Conservation (phyloP, 1,139 yeast species). For the Blastobotrys indianensis region DNA sequence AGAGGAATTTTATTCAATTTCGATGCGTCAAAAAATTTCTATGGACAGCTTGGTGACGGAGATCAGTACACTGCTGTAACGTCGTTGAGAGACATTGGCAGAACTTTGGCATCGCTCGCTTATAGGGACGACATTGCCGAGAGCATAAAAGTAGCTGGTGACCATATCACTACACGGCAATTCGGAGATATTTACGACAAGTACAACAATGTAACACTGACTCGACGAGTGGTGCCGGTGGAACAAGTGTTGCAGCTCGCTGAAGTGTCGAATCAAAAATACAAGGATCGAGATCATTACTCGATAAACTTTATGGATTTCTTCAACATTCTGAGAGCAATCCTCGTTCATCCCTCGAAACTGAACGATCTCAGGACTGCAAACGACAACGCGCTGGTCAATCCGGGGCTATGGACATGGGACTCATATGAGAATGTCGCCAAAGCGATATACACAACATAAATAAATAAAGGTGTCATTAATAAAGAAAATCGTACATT, state of each 20-base stretch:
- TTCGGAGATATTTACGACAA: constrained; percentile 1
- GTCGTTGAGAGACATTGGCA: constrained; percentile 3
- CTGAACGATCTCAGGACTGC: constrained; percentile 32
- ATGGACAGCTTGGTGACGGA: constrained; percentile 2
- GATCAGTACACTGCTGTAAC: constrained; percentile 3
- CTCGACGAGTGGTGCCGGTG: too few relatives aligned
- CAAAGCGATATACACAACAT: too few relatives aligned
- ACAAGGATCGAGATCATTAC: constrained; percentile 17
- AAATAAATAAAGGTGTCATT: too few relatives aligned
- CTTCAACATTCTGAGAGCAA: constrained; percentile 37
- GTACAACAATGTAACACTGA: constrained; percentile 37
- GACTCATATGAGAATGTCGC: too few relatives aligned
- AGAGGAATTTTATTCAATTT: too few relatives aligned
- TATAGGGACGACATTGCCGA: neutral
- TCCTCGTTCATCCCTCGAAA: constrained; percentile 40
- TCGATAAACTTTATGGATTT: constrained; percentile 12
- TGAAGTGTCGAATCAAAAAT: neutral
- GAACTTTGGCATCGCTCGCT: constrained; percentile 5
- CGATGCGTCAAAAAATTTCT: too few relatives aligned
- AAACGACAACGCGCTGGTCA: constrained; percentile 47
- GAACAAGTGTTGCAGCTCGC: constrained; percentile 1
- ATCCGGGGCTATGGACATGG: constrained; percentile 46
- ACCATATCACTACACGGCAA: neutral
- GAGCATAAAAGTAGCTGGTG: neutral
- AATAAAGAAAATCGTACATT: constrained; percentile 1